A percentile compares a stretch with the other conserved stretches of the same genome.
Conservation (phyloP, 768 basidiomycete species). For the Lactifluus piperatus region DNA sequence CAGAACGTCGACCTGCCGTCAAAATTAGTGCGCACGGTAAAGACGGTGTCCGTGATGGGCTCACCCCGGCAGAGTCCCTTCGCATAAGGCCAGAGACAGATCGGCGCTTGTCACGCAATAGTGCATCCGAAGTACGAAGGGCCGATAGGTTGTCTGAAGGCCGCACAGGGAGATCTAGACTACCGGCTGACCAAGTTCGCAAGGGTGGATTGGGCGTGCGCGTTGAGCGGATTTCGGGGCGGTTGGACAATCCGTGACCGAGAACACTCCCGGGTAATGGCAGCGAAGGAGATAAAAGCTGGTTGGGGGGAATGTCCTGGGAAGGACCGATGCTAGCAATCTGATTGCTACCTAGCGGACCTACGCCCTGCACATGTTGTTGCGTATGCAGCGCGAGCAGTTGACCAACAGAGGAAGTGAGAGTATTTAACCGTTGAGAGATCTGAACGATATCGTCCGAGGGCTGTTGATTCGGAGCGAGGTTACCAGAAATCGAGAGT, state of each 20-base stretch:
- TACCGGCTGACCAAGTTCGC: slow-evolving; percentile 82
- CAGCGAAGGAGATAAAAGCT: slow-evolving; percentile 30
- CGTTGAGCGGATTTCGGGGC: slow-evolving; percentile 52
- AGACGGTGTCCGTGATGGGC: slow-evolving; percentile 26
- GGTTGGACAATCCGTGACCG: slow-evolving; percentile 54
- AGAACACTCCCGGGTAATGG: slow-evolving; percentile 35
- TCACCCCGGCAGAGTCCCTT: slow-evolving; percentile 69
- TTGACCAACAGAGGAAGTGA: slow-evolving; percentile 81
- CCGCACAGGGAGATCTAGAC: slow-evolving; percentile 62
- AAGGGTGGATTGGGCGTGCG: slow-evolving; percentile 63
- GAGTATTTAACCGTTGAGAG: slow-evolving; percentile 66
- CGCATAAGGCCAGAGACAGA: slow-evolving; percentile 61
- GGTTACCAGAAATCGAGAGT: slow-evolving; percentile 54
- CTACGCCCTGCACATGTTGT: slow-evolving; percentile 31
- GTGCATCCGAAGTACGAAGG: slow-evolving; percentile 33
- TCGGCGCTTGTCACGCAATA: slow-evolving; percentile 62
- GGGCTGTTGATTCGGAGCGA: slow-evolving; percentile 61
- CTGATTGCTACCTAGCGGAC: slow-evolving; percentile 24
- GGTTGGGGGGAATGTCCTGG: slow-evolving; percentile 40
- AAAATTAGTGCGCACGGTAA: slow-evolving; percentile 4
- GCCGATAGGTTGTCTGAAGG: slow-evolving; percentile 32
- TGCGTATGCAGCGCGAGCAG: slow-evolving; percentile 76
- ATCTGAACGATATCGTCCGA: slow-evolving; percentile 68
- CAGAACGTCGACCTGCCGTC: slow-evolving; percentile 44
- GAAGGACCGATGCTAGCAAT: slow-evolving; percentile 27